Conservation (phyloP, 495 filamentous ascomycete species). For the Tetracladium marchalianum region DNA sequence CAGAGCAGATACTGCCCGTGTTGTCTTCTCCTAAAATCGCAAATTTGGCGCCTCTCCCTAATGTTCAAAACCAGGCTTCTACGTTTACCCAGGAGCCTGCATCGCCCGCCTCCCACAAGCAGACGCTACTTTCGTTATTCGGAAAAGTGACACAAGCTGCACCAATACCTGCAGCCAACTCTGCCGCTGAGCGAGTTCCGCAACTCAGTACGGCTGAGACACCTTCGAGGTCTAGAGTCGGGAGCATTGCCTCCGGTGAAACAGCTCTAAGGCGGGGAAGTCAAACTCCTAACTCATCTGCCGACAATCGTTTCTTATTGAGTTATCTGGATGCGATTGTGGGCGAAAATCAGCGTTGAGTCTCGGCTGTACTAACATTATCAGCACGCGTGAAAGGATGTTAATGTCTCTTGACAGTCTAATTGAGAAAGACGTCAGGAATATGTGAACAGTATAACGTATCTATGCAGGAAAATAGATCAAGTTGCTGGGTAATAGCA, state of each 20-base stretch:
- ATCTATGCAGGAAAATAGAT: too few species aligned
- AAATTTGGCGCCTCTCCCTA: conserved; percentile 1
- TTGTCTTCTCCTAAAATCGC: conserved; percentile 14
- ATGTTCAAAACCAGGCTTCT: conserved; percentile 4
- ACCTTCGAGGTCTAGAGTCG: conserved; percentile 22
- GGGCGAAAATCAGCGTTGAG: conserved; percentile 8
- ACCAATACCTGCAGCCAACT: conserved; percentile 38
- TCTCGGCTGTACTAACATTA: background rate
- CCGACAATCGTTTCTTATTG: conserved; percentile 68
- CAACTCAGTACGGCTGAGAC: conserved; percentile 25
- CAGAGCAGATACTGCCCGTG: background rate
- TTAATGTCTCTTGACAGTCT: too few species aligned
- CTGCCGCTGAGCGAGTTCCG: conserved; percentile 24
- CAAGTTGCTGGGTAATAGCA: too few species aligned
- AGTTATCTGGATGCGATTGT: conserved; percentile 61
- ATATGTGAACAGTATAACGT: too few species aligned
- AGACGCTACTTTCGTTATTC: conserved; percentile 61
- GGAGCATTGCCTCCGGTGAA: conserved; percentile 18
- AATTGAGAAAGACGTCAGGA: too few species aligned
- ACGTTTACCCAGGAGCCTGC: too few species aligned
- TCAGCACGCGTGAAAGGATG: too few species aligned
- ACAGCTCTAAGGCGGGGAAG: conserved; percentile 32
- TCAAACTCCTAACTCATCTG: conserved; percentile 49
- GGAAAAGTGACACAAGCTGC: conserved; percentile 41
- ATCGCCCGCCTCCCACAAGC: conserved; percentile 45